These are phyloP conservation scores for Euphorbia schlechtendalii DNA, from an alignment of 441 rosid species.

Conservation along the genomic window DNA sequence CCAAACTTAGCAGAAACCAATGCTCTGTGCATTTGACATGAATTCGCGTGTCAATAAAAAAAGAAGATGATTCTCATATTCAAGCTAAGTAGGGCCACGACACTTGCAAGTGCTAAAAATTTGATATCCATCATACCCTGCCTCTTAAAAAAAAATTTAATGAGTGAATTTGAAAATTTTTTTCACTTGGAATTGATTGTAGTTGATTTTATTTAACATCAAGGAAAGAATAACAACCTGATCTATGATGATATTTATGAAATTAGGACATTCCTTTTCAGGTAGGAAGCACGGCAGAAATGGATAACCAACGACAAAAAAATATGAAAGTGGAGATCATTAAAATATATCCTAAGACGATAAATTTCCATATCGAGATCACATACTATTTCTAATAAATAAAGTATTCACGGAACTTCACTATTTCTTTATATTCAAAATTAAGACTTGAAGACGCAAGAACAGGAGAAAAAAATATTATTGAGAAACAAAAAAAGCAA, in stretches of 20 bases:
- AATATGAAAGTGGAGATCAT: background rate
- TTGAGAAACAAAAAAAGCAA: background rate
- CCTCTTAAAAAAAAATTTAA: conserved; percentile 8
- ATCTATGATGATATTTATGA: conserved; percentile 3
- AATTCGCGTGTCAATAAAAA: background rate
- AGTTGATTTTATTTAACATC: background rate
- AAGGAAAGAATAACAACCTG: background rate
- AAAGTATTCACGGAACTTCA: background rate
- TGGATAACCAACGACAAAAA: background rate
- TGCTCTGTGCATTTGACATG: conserved; percentile 4
- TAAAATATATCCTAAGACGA: background rate
- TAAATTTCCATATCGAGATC: background rate
- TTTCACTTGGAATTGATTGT: conserved; percentile 5
- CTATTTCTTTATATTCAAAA: background rate
- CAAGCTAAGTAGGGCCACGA: background rate
- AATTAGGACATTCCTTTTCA: conserved; percentile 1
- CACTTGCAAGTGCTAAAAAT: background rate
- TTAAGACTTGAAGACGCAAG: background rate
- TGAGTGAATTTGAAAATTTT: background rate
- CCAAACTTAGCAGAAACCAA: background rate
- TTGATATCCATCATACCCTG: background rate
- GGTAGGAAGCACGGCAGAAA: too few relatives aligned
- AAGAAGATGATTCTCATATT: conserved; percentile 4
- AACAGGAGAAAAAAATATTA: too few relatives aligned
- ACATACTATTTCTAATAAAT: background rate